Conservation (phyloP, 805 yeast species). For the Saccharomycopsis microspora region DNA sequence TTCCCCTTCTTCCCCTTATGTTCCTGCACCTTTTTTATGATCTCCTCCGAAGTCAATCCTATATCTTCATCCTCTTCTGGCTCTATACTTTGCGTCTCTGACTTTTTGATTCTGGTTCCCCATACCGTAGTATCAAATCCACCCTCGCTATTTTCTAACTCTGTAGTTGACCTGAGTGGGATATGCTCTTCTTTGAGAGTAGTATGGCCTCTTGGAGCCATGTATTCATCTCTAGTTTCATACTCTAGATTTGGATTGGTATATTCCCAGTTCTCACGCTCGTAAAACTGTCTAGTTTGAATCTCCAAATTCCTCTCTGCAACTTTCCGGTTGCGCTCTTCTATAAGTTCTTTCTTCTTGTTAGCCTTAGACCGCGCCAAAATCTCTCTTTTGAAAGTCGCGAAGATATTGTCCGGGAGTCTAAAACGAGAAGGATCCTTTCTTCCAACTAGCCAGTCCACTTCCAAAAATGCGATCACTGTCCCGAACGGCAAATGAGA, state of each 20-base stretch:
- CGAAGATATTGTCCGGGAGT: conserved; percentile 32
- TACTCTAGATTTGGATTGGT: conserved; percentile 1
- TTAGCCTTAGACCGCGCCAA: conserved; percentile 42
- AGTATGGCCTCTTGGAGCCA: background rate
- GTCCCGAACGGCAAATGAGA: conserved; percentile 81
- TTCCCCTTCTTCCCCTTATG: conserved; percentile 6
- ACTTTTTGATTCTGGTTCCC: conserved; percentile 13
- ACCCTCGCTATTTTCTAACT: background rate
- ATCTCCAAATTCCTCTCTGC: conserved; percentile 51
- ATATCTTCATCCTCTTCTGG: conserved; percentile 7
- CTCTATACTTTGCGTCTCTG: background rate
- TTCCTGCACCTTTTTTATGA: conserved; percentile 3
- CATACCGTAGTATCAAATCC: conserved; percentile 15
- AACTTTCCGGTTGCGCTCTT: conserved; percentile 46
- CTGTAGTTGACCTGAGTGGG: background rate
- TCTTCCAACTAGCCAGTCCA: conserved; percentile 55
- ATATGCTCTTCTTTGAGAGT: background rate
- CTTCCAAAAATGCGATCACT: conserved; percentile 70
- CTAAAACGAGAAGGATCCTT: conserved; percentile 15
- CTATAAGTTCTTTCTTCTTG: conserved; percentile 37
- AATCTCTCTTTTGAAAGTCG: conserved; percentile 42
- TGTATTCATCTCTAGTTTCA: background rate
- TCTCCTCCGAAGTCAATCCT: conserved; percentile 6
- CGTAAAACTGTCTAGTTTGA: conserved; percentile 46
- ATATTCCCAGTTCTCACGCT: conserved; percentile 30